Evolutionary conservation across 2,329 filamentous ascomycete species (phyloP), one percentile per base, ranked within the genome.

Genomic region (Orbilia oligospora): DNA sequence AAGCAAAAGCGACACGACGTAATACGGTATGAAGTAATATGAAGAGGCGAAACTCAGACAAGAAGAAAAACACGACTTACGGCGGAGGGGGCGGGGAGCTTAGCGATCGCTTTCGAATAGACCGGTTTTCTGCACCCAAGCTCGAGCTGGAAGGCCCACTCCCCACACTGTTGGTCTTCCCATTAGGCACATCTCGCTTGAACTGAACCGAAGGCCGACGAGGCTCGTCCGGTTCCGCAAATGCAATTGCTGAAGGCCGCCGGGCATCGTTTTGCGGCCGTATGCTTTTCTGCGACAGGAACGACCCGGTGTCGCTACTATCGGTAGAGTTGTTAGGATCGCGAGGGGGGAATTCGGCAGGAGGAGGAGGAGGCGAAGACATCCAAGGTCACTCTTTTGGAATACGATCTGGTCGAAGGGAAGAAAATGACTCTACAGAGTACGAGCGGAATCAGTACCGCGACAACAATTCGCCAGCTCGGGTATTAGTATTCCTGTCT

Each of bases 81-180:
- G 81, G 80, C 70, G 81, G 81, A n/a, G 81, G 81, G 55, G 81
- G 81, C 49, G 81, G 81, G 58, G 81, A 82, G 53, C 81, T 81
- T 49, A 82, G 77, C 70, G 81, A 82, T 30, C 73, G 67, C 61
- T 77, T 77, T 71, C 73, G 73, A 36, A 66, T 24, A 18, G 73
- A 77, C 51, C 73, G 67, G 53, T 49, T 55, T 27, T 71, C 67
- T 12, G 61, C 38, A 24, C 65, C 63, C 38, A 71, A 20, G 61
- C 53, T 69, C 14, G 73, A 61, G 51, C 58, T 65, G 61, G 73
- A 77, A 30, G 73, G 67, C 22, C 66, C 67, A 44, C 67, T 67
- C 14, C 72, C 72, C 58, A 77, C 61, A 33, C 41, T 77, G 20
- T 44, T 41, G n/a, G 73, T 30, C 41, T 64, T 33, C 20, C 73